Evolutionary conservation across 1,284 basidiomycete genomes (phyloP).

Genomic region (Heterobasidion occidentale): DNA sequence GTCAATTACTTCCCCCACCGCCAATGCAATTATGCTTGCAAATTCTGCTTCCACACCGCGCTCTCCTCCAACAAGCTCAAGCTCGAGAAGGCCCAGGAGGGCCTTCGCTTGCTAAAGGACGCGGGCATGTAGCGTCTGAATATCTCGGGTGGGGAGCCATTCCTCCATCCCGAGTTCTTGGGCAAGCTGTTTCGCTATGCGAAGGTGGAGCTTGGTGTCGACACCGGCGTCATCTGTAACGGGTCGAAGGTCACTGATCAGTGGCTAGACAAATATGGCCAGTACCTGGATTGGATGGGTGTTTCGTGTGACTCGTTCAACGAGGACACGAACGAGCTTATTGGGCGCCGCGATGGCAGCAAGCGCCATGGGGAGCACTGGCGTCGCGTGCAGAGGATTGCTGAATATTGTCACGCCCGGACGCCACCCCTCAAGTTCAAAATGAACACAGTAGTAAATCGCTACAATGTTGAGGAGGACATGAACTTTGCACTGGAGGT

Average conservation of each 20-base stretch:
- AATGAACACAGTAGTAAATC: slow-evolving; percentile 27
- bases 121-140: slow-evolving; percentile 35
- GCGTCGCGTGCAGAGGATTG: slow-evolving; percentile 28
- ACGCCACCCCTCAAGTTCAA: slow-evolving; percentile 27
- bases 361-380: slow-evolving; percentile 23
- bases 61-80: slow-evolving; percentile 25
- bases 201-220: slow-evolving; percentile 29
- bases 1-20: slow-evolving; percentile 4
- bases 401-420: slow-evolving; percentile 17
- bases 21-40: slow-evolving; percentile 27
- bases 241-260: slow-evolving; percentile 32
- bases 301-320: slow-evolving; percentile 35
- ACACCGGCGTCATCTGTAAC: slow-evolving; percentile 33
- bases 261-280: slow-evolving; percentile 30
- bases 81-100: slow-evolving; percentile 27
- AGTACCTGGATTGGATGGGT: slow-evolving; percentile 33
- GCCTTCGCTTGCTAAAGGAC: slow-evolving; percentile 25
- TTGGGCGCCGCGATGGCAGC: slow-evolving; percentile 25
- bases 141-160: slow-evolving; percentile 34
- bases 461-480: slow-evolving; percentile 26
- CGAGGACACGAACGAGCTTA: slow-evolving; percentile 26
- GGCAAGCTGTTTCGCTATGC: slow-evolving; percentile 32
- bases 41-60: slow-evolving; percentile 33
- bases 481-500: slow-evolving; percentile 22
- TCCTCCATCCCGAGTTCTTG: slow-evolving; percentile 28